Evolutionary conservation across 2,329 filamentous ascomycete genomes (phyloP), one percentile per base, ranked within the genome.

Genomic region (Zasmidium cellare): DNA sequence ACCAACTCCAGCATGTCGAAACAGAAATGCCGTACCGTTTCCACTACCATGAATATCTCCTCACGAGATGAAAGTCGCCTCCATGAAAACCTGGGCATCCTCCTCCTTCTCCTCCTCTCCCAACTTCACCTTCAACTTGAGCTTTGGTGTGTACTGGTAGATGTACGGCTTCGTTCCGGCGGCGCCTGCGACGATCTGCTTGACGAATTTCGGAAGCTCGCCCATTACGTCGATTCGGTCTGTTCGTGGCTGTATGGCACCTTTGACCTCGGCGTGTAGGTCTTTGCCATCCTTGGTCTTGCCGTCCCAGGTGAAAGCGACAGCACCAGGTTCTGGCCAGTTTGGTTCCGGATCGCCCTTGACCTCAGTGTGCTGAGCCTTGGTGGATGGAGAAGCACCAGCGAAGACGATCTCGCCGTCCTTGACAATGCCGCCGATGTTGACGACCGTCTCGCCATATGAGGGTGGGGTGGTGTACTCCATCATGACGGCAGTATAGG

Each of bases 91-190:
- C 48, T 77, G 80, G 49, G 94, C 94, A 71, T 92, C 80, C 75
- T 97, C 93, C 18, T 82, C 80, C 61, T 87, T 84, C 69, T 92
- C 89, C 68, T 90, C 82, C 58, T 92, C 92, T 50, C 90, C 92
- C 63, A 93, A 82, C 76, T 92, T 94, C 67, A 99, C 70, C 81
- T 94, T 93, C 66, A 99, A 78, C 16, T 84, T 84, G 57, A 91
- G 82, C 69, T 84, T 84, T 57, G 90, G 88, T 18, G 82, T 82
- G 76, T 87, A 97, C 89, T 96, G 94, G 78, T 97, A 99, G 69
- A 99, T 97, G 75, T 97, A 99, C 3, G 94, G 94, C 80, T 92
- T 94, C 24, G 94, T 96, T 62, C 94, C 94, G 2, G 88, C 91
- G 12, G 93, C 91, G 64, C 85, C 88, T 46, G 90, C 90, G 23